phyloP scores from a whole-genome alignment of 257 asterid genomes.

The Gentiana dahurica region DNA sequence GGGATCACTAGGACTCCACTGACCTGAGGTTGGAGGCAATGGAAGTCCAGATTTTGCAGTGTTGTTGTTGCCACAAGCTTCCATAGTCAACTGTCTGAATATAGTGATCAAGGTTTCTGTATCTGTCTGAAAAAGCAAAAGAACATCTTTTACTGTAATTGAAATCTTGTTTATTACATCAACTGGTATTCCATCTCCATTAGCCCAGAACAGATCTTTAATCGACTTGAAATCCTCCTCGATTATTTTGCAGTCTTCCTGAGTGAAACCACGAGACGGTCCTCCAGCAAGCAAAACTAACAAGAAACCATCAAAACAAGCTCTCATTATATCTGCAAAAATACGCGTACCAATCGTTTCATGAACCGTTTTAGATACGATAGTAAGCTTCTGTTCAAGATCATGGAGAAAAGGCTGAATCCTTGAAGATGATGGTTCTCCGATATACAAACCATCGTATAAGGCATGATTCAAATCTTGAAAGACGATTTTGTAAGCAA shows the following conservation, averaged over 20 bases:
- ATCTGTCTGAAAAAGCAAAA: slow-evolving; percentile 66
- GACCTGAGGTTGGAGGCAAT: slow-evolving; percentile 89
- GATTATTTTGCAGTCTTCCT: slow-evolving; percentile 49
- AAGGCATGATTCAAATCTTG: slow-evolving; percentile 57
- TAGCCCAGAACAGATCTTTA: slow-evolving; percentile 81
- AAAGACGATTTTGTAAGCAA: slow-evolving; percentile 71
- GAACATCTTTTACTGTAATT: slow-evolving; percentile 48
- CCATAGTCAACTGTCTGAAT: slow-evolving; percentile 53
- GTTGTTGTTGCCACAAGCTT: slow-evolving; percentile 42
- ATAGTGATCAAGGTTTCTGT: slow-evolving; percentile 62
- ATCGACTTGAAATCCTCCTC: slow-evolving; percentile 88
- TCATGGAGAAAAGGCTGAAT: slow-evolving; percentile 78
- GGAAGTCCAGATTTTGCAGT: slow-evolving; percentile 82
- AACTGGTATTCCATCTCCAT: slow-evolving; percentile 81
- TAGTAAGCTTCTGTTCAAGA: slow-evolving; percentile 55
- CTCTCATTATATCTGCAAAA: slow-evolving; percentile 80
- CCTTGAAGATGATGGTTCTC: slow-evolving; percentile 75
- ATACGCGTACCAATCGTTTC: slow-evolving; percentile 71
- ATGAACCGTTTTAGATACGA: slow-evolving; percentile 63
- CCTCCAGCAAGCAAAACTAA: slow-evolving; percentile 93
- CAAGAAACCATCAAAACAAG: slow-evolving; percentile 77
- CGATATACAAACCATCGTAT: slow-evolving; percentile 67
- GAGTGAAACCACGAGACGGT: slow-evolving; percentile 61
- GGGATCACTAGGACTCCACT: slow-evolving; percentile 84
- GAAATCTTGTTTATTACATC: slow-evolving; percentile 67